Percentiles rank a stretch among this genome's conserved stretches.
Conservation (phyloP, 495 filamentous ascomycete species). For the Penicillium flavigenum region DNA sequence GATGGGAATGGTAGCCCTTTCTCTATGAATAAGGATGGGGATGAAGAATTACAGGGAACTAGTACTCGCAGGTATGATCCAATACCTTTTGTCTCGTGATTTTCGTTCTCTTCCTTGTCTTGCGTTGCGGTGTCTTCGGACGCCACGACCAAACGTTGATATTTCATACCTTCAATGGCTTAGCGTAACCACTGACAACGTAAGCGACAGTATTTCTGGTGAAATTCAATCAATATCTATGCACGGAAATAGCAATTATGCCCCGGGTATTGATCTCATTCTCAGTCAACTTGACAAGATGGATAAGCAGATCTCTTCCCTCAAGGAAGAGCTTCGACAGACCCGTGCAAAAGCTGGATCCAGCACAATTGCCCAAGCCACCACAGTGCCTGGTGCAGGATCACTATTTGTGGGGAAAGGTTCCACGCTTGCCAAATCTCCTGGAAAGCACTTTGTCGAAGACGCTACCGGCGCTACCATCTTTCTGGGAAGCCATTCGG, state of each 20-base stretch:
- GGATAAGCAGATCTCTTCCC: constrained; percentile 23
- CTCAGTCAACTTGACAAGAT: constrained; percentile 23
- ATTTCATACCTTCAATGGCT: neutral
- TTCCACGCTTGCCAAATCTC: constrained; percentile 10
- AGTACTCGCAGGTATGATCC: neutral
- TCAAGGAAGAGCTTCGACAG: constrained; percentile 22
- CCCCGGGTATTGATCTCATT: constrained; percentile 7
- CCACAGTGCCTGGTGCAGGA: neutral
- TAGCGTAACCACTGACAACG: neutral
- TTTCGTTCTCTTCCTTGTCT: neutral
- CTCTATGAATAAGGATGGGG: neutral
- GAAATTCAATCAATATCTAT: neutral
- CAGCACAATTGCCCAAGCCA: neutral
- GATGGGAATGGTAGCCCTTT: neutral
- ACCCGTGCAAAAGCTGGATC: neutral
- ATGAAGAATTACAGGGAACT: neutral
- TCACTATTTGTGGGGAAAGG: neutral
- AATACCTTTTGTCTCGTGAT: neutral
- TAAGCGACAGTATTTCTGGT: neutral
- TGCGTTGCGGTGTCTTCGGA: no score
- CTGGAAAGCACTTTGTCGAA: constrained; percentile 25
- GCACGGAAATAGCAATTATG: neutral
- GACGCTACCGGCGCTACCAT: constrained; percentile 31
- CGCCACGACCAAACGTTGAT: no score
- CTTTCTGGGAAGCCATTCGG: constrained; percentile 27